These are phyloP conservation scores for Schizosaccharomyces versatilis DNA, from an alignment of 1,139 yeast species.

Conservation along the genomic window DNA sequence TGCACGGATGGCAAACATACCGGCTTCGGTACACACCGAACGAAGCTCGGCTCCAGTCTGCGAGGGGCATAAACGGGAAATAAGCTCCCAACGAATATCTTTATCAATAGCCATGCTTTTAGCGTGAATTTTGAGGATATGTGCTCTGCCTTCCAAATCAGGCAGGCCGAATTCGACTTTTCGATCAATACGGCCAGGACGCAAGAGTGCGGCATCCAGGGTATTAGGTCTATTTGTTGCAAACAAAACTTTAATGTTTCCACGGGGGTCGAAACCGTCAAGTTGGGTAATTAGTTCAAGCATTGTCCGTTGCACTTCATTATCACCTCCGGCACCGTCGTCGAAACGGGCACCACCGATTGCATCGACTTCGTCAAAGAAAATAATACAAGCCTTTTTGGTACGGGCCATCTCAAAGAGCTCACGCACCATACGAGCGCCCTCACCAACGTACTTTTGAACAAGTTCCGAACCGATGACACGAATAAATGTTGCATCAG, in stretches of 20 bases:
- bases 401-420: conserved; percentile 96
- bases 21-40: conserved; percentile 93
- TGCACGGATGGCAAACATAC: conserved; percentile 97
- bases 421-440: conserved; percentile 97
- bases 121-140: conserved; percentile 87
- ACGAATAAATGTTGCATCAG: conserved; percentile 93
- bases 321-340: conserved; percentile 98
- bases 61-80: conserved; percentile 89
- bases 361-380: conserved; percentile 93
- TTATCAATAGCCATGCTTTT: conserved; percentile 92
- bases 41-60: conserved; percentile 96
- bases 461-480: conserved; percentile 96
- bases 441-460: conserved; percentile 96
- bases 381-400: conserved; percentile 86
- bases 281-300: conserved; percentile 88
- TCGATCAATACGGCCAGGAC: conserved; percentile 97
- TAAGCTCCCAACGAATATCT: conserved; percentile 93
- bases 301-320: conserved; percentile 97
- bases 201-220: conserved; percentile 82
- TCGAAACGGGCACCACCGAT: conserved; percentile 97
- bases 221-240: conserved; percentile 97
- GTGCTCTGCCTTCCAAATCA: conserved; percentile 91
- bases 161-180: conserved; percentile 93
- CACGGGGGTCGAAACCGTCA: conserved; percentile 96
- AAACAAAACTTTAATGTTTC: conserved; percentile 95